Evolutionary conservation across 305 asterid genomes (phyloP).

Genomic region (Fraxinus baroniana): DNA sequence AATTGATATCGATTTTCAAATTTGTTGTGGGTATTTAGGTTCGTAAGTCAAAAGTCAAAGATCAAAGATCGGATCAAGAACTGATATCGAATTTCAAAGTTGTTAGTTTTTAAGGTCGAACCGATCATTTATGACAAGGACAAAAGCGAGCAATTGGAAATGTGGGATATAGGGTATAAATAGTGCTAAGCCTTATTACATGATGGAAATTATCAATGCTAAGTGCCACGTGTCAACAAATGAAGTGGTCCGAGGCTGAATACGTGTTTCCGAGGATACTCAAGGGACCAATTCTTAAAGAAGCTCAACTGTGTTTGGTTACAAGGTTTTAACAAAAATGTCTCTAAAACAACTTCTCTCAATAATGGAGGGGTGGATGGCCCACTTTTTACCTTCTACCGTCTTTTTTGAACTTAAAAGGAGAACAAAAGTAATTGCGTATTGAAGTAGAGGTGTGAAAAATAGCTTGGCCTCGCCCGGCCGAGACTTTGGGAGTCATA

Average conservation of each 20-base stretch:
- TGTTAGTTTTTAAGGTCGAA: neutral
- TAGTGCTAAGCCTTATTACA: conserved; percentile 13
- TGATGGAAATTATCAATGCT: neutral
- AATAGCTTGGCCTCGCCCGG: neutral
- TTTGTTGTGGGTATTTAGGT: neutral
- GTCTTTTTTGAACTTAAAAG: too few species aligned
- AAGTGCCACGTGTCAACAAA: conserved; percentile 17
- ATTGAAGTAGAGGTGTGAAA: neutral
- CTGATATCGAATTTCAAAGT: neutral
- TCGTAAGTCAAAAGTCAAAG: neutral
- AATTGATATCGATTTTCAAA: too few species aligned
- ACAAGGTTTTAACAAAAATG: neutral
- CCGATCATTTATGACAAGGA: neutral
- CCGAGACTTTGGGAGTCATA: neutral
- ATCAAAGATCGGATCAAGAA: neutral
- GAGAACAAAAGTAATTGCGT: neutral
- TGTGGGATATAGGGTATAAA: neutral
- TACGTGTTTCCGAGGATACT: neutral
- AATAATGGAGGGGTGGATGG: neutral
- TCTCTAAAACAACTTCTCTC: neutral
- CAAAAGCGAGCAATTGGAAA: neutral
- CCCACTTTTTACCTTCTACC: neutral
- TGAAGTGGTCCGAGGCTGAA: conserved; percentile 2
- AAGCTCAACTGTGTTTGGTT: conserved; percentile 5
- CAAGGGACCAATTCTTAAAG: conserved; percentile 21